Evolutionary conservation across 2,329 filamentous ascomycete species (phyloP).

Genomic region (Talaromyces piceae): DNA sequence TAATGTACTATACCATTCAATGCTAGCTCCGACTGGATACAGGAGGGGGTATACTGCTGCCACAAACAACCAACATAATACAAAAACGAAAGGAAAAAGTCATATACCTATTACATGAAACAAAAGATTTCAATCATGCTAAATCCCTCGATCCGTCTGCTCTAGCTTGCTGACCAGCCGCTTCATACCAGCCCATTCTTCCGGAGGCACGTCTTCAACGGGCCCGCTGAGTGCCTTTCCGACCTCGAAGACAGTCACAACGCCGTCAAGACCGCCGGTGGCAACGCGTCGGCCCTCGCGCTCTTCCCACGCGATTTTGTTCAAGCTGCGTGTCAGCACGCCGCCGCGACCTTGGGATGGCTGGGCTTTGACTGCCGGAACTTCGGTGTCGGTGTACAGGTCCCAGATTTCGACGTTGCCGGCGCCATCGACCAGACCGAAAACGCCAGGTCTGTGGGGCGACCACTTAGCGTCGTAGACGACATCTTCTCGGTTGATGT

Average conservation of each 20-base stretch:
- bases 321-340: constrained; percentile 76
- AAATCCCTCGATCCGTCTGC: constrained; percentile 33
- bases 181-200: constrained; percentile 93
- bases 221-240: constrained; percentile 64
- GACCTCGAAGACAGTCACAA: constrained; percentile 89
- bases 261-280: constrained; percentile 84
- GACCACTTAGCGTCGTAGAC: constrained; percentile 97
- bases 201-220: constrained; percentile 71
- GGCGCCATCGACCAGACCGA: constrained; percentile 87
- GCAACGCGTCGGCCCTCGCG: constrained; percentile 80
- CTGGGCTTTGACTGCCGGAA: constrained; percentile 73
- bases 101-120: no score
- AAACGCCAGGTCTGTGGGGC: constrained; percentile 86
- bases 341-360: constrained; percentile 57
- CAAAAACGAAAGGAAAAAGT: constrained; percentile 7
- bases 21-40: not conserved
- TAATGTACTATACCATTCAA: not conserved
- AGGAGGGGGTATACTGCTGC: constrained; percentile 8
- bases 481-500: constrained; percentile 89
- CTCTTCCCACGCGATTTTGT: constrained; percentile 90
- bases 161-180: constrained; percentile 74
- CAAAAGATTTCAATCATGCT: constrained; percentile 6
- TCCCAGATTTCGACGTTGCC: constrained; percentile 95
- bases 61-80: constrained; percentile 10
- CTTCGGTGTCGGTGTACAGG: constrained; percentile 82